Evolutionary conservation across 768 basidiomycete species (phyloP), one percentile per base, ranked within the genome.

Genomic region (Vararia minispora): DNA sequence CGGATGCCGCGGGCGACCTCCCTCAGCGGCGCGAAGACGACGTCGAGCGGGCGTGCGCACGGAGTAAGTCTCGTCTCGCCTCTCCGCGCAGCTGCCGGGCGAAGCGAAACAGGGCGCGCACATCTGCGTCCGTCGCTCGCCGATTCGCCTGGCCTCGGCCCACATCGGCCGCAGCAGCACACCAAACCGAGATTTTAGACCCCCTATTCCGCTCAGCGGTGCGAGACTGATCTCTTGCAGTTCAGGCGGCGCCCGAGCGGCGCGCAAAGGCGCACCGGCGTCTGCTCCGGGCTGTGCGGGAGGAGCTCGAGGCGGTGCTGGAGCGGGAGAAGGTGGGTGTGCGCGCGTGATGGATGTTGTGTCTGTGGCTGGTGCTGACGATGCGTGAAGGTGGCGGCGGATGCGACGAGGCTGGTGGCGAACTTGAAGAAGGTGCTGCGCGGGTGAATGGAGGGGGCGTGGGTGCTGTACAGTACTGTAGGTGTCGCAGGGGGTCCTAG

Each of bases 291-390:
- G 38, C 18, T 13, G 38, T 41, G 18, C 39, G 35, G 36, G 26
- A 22, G 0, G 31, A 48, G 5, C 4, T 48, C 3, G 37, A 28
- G 10, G 33, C 10, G 17, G 21, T 43, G 8, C 23, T 33, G 20
- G 18, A 43, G 30, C 32, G 43, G 18, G 41, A 42, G 10, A 35
- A 48, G 47, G 47, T 46, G 27, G 27, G 26, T n/a, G 11, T n/a
- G n/a, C n/a, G n/a, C n/a, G n/a, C n/a, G n/a, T n/a, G n/a, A n/a
- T n/a, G n/a, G n/a, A n/a, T n/a, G n/a, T n/a, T n/a, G n/a, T n/a
- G n/a, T n/a, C n/a, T n/a, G 2, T 31, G 6, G 24, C 25, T 3
- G 8, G 30, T 16, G 23, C 35, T 35, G 24, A 28, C 20, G 25
- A 37, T 10, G 20, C 16, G 27, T 18, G 13, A 11, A 48, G 47